These are phyloP conservation scores for Gastrolobium villosum DNA, from an alignment of 306 rosid genomes.

Conservation along the genomic window DNA sequence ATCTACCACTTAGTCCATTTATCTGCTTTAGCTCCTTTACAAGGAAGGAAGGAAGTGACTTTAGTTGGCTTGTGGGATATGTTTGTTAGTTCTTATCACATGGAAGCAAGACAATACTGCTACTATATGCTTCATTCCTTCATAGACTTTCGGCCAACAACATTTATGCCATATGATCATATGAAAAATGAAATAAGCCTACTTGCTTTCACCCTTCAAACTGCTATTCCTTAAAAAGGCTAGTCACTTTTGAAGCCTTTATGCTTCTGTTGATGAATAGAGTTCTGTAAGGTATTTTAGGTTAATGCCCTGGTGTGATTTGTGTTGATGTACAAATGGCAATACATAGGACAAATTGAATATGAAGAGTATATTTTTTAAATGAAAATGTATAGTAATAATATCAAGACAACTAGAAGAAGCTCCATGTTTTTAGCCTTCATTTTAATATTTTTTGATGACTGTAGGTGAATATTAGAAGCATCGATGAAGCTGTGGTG, in stretches of 20 bases:
- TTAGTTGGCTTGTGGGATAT: neutral
- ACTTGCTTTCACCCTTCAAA: neutral
- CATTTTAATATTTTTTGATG: slow-evolving; percentile 37
- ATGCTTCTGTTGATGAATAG: slow-evolving; percentile 1
- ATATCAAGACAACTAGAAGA: slow-evolving; percentile 22
- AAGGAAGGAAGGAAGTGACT: neutral
- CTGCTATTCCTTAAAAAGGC: neutral
- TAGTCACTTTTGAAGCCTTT: neutral
- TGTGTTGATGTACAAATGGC: no score
- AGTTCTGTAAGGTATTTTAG: neutral
- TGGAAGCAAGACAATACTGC: neutral
- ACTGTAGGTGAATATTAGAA: slow-evolving; percentile 93
- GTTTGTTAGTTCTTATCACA: neutral
- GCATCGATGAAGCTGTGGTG: slow-evolving; percentile 95
- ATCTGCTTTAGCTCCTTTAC: neutral
- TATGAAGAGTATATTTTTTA: no score
- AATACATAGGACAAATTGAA: no score
- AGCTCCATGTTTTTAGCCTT: slow-evolving; percentile 34
- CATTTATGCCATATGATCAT: neutral
- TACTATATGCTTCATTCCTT: neutral
- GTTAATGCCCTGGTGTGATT: no score
- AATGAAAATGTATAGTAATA: no score
- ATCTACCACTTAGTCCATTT: neutral
- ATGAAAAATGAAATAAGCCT: neutral
- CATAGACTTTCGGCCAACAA: neutral